These are phyloP conservation scores for Amauroascus niger DNA, from an alignment of 2,329 filamentous ascomycete species.

Conservation along the genomic window DNA sequence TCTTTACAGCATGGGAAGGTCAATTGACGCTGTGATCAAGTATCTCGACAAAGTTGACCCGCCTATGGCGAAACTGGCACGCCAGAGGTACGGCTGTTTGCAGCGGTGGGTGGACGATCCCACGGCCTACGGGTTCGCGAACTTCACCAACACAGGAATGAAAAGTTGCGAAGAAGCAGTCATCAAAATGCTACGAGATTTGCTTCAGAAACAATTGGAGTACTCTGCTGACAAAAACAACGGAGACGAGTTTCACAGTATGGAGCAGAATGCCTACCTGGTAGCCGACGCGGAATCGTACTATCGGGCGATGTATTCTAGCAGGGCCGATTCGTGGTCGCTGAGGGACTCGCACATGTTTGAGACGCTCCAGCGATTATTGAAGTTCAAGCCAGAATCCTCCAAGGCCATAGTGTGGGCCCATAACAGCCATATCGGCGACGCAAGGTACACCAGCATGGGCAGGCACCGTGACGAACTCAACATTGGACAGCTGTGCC, in stretches of 20 bases:
- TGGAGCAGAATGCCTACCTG: slow-evolving; percentile 44
- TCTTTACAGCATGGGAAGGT: slow-evolving; percentile 42
- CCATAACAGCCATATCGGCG: slow-evolving; percentile 46
- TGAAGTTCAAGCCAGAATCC: slow-evolving; percentile 32
- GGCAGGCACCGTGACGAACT: slow-evolving; percentile 37
- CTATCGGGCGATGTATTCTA: slow-evolving; percentile 46
- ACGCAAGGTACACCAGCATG: slow-evolving; percentile 46
- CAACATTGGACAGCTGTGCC: slow-evolving; percentile 47
- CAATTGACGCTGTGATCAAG: slow-evolving; percentile 40
- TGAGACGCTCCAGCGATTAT: slow-evolving; percentile 38
- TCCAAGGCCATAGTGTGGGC: slow-evolving; percentile 46
- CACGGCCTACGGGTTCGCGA: slow-evolving; percentile 40
- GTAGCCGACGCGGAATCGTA: slow-evolving; percentile 44
- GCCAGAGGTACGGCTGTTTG: slow-evolving; percentile 39
- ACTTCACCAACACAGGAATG: slow-evolving; percentile 29
- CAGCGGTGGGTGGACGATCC: slow-evolving; percentile 44
- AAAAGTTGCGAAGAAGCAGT: slow-evolving; percentile 41
- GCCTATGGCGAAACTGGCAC: slow-evolving; percentile 36
- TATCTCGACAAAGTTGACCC: slow-evolving; percentile 43
- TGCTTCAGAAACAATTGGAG: slow-evolving; percentile 37
- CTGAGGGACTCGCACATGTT: slow-evolving; percentile 47
- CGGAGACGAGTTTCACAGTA: slow-evolving; percentile 42
- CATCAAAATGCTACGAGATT: slow-evolving; percentile 37
- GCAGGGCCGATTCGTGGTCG: slow-evolving; percentile 43
- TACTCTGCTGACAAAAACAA: slow-evolving; percentile 30